Evolutionary conservation across 768 basidiomycete species (phyloP), one percentile per base, ranked within the genome.

Genomic region (Peribolospora baueri): DNA sequence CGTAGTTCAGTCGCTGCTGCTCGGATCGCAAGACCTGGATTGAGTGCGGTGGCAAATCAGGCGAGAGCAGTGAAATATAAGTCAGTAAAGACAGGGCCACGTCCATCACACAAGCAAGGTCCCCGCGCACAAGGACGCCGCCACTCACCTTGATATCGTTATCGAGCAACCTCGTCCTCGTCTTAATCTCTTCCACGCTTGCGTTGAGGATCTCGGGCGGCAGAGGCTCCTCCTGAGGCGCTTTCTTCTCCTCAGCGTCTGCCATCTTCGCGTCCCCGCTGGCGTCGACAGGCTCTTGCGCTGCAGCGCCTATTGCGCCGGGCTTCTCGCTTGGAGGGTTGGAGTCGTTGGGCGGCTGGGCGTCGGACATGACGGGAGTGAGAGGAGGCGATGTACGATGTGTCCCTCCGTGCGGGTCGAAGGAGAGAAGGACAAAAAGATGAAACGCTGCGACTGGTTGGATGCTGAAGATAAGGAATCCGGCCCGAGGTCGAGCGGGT

Each of bases 11-110:
- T 52, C 93, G 77, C 60, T 83, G 71, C 7, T 81, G 86, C 70
- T 97, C 93, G 61, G 87, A 91, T 62, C 84, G 79, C 83, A 98
- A 93, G 61, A 98, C 87, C 88, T 93, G 62, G 14, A 5, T 11
- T 11, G n/a, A 43, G 52, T 46, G 49, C 40, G 51, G 45, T 46
- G 13, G 63, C 45, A 25, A 39, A 37, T 7, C 13, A 3, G 5
- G 10, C n/a, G 5, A 10, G 9, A 9, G 46, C 2, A 14, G 9
- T 9, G 55, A 41, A 56, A 11, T 50, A 38, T 8, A 42, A 8
- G 38, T n/a, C 3, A 51, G 49, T 14, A 10, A 7, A 9, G 8
- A 45, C 25, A 3, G 8, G 42, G 42, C 43, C 43, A 37, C 42
- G 48, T 56, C 40, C 7, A 13, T n/a, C 4, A 46, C 40, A 42